Evolutionary conservation across 2,329 filamentous ascomycete genomes (phyloP).

Genomic region (Penicillium freii): DNA sequence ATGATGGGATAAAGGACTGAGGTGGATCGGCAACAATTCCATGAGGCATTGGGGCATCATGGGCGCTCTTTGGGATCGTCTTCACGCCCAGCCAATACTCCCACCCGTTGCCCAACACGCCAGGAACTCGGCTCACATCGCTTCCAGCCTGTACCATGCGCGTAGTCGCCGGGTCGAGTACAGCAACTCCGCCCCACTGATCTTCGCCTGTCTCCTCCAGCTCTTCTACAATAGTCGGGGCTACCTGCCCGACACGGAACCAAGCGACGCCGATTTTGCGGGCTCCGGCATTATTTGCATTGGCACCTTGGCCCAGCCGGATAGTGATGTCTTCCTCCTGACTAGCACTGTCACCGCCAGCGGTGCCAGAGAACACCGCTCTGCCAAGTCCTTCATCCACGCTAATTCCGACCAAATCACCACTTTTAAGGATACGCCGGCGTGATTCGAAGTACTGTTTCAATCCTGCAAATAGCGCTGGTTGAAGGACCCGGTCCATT

Average conservation of each 20-base stretch:
- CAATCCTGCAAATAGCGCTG: conserved; percentile 78
- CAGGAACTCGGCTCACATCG: conserved; percentile 75
- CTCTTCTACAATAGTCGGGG: conserved; percentile 48
- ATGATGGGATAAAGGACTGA: conserved; percentile 53
- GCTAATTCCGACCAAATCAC: conserved; percentile 84
- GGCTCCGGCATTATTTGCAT: conserved; percentile 31
- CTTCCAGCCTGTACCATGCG: conserved; percentile 90
- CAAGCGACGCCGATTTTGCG: conserved; percentile 69
- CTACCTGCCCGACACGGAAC: conserved; percentile 84
- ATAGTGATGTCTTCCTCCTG: conserved; percentile 68
- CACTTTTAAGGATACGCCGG: conserved; percentile 76
- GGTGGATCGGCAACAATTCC: conserved; percentile 39
- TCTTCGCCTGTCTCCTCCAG: conserved; percentile 62
- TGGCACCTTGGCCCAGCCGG: conserved; percentile 38
- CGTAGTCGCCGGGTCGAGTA: conserved; percentile 81
- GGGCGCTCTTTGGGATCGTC: conserved; percentile 54
- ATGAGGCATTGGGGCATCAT: conserved; percentile 36
- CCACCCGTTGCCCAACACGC: conserved; percentile 75
- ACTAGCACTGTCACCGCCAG: conserved; percentile 55
- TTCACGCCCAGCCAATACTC: conserved; percentile 83
- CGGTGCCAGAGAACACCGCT: conserved; percentile 69
- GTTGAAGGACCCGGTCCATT: conserved; percentile 79
- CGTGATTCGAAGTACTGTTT: conserved; percentile 86
- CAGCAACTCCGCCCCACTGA: conserved; percentile 80
- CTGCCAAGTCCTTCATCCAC: conserved; percentile 83